phyloP scores from a whole-genome alignment of 2,329 filamentous ascomycete genomes.

The Aspergillus viridinutans region DNA sequence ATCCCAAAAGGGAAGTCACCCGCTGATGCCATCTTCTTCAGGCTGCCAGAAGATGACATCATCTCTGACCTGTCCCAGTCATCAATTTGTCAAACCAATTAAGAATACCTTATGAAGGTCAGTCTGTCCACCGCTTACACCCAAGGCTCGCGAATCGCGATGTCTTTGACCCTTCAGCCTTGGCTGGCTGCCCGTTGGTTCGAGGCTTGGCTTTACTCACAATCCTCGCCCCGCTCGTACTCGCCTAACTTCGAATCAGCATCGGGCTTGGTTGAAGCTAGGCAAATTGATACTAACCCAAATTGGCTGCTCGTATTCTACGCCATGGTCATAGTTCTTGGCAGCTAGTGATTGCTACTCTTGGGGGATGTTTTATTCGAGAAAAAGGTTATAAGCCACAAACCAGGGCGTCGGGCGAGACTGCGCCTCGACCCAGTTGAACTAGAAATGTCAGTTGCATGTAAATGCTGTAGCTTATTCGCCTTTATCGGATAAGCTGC shows the following conservation, averaged over 20 bases:
- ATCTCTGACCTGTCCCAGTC: too few relatives aligned
- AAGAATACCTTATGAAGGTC: too few relatives aligned
- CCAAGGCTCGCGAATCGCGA: too few relatives aligned
- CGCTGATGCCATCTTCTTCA: conserved; percentile 5
- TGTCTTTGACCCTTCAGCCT: too few relatives aligned
- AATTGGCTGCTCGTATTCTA: background rate
- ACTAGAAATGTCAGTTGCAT: background rate
- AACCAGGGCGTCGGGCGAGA: background rate
- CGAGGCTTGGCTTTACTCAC: too few relatives aligned
- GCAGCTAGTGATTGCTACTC: background rate
- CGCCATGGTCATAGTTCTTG: background rate
- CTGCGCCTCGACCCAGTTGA: background rate
- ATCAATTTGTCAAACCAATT: background rate
- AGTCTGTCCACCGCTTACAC: too few relatives aligned
- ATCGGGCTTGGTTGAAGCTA: background rate
- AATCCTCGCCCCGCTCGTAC: conserved; percentile 13
- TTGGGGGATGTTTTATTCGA: too few relatives aligned
- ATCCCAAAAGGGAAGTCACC: background rate
- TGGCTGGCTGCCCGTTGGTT: too few relatives aligned
- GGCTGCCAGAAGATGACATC: background rate
- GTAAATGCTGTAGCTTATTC: background rate
- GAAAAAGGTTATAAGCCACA: background rate
- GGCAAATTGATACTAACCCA: background rate
- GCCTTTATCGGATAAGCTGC: background rate
- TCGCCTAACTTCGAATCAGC: conserved; percentile 2